phyloP scores from a whole-genome alignment of 352 stramenopile genomes.

The Plasmopara viticola region DNA sequence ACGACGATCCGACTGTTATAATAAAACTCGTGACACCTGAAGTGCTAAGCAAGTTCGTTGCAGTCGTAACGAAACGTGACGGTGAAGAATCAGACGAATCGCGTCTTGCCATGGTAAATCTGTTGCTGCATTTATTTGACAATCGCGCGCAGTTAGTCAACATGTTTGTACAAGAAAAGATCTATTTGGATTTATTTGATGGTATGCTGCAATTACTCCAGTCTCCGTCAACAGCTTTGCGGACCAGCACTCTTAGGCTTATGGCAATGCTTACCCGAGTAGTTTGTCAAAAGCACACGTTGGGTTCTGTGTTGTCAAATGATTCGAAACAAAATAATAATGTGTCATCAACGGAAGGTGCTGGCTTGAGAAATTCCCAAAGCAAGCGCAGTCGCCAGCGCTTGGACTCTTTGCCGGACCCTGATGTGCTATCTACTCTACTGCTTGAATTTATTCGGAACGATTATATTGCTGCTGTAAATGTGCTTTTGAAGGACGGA shows the following conservation, averaged over 20 bases:
- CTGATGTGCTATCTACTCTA: slow-evolving; percentile 51
- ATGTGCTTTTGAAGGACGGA: slow-evolving; percentile 64
- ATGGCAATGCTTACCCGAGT: slow-evolving; percentile 45
- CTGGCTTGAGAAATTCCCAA: slow-evolving; percentile 3
- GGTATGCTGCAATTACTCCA: slow-evolving; percentile 39
- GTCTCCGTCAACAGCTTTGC: slow-evolving; percentile 34
- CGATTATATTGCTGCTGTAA: slow-evolving; percentile 69
- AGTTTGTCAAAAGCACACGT: slow-evolving; percentile 41
- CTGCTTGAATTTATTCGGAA: slow-evolving; percentile 68
- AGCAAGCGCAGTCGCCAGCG: slow-evolving; percentile 25
- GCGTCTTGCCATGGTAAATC: slow-evolving; percentile 48
- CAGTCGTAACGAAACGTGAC: slow-evolving; percentile 36
- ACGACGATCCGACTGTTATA: slow-evolving; percentile 26
- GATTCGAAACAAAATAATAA: background rate
- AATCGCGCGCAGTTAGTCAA: slow-evolving; percentile 42
- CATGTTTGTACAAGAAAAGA: slow-evolving; percentile 46
- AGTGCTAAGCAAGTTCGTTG: slow-evolving; percentile 49
- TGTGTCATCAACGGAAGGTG: slow-evolving; percentile 2
- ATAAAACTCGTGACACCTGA: slow-evolving; percentile 39
- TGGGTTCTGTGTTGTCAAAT: slow-evolving; percentile 1
- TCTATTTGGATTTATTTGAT: slow-evolving; percentile 56
- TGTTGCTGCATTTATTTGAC: slow-evolving; percentile 69
- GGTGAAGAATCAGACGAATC: slow-evolving; percentile 64
- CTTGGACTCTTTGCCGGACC: slow-evolving; percentile 50
- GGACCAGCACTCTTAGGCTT: slow-evolving; percentile 45